Evolutionary conservation across 306 rosid genomes (phyloP), one percentile per base, ranked within the genome.

Genomic region (Gastrolobium villosum): DNA sequence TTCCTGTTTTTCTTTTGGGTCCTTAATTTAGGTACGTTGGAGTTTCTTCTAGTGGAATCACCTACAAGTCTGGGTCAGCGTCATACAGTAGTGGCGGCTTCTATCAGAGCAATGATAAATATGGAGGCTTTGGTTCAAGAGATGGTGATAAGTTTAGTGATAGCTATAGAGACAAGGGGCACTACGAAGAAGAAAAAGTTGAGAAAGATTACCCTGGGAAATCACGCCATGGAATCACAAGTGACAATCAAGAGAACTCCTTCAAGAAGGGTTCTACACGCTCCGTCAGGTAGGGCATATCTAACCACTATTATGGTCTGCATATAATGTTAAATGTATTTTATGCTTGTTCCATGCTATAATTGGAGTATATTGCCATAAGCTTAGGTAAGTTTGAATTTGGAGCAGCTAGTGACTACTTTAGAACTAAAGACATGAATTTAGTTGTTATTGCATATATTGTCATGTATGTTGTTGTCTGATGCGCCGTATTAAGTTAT

Each of bases 41-140:
- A 79, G 98, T 96, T 82, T 96, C 99, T 57, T 96, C 99, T 78
- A 82, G 94, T 75, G 99, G 99, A 73, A 88, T 93, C 10, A 80
- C 95, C 11, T 79, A 76, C 78, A 96, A 90, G 85, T 86, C 97
- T 57, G 89, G 96, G 68, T 64, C 96, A 65, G 53, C 94, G 40
- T 83, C 96, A 0, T 79, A 59, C 54, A 74, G 97, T 83, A 75
- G 90, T 64, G 79, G 90, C 68, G 79, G 86, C 87, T 20, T 20
- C 26, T 88, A 77, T 75, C 90, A 85, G 73, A 88, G 97, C 86
- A 85, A 87, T 65, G 85, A 77, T 62, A 85, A 84, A 65, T 89
- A 90, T 86, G 92, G 92, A 78, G 93, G 97, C 39, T 78, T 80
- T 59, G 87, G 90, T 78, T 64, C 82, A 35, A 81, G 76, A 64